Evolutionary conservation across 139 green algal genomes (phyloP).

Genomic region (Coelastrella sp.): DNA sequence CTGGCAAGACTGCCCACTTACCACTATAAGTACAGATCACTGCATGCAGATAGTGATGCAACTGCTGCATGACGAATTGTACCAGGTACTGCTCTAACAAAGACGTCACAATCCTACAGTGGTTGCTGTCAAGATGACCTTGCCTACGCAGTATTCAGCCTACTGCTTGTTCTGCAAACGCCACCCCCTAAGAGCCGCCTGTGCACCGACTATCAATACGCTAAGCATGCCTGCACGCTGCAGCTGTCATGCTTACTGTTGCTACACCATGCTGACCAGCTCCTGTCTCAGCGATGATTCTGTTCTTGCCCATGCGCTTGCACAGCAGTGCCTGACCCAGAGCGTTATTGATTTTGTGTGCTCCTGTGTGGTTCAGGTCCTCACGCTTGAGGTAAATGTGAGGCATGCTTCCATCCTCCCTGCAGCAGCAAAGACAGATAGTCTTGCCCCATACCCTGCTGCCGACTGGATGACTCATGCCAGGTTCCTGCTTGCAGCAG

Average conservation of each 20-base stretch:
- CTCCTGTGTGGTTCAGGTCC: slow-evolving; percentile 99
- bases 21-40: too few relatives aligned
- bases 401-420: slow-evolving; percentile 64
- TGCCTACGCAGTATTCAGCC: too few relatives aligned
- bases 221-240: neutral
- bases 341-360: slow-evolving; percentile 99
- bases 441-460: neutral
- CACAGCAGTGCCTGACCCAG: slow-evolving; percentile 96
- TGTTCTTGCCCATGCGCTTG: slow-evolving; percentile 95
- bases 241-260: slow-evolving; percentile 75
- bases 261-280: slow-evolving; percentile 99
- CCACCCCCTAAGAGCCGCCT: too few relatives aligned
- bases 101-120: too few relatives aligned
- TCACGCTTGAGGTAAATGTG: slow-evolving; percentile 99
- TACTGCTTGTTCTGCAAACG: too few relatives aligned
- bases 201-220: too few relatives aligned
- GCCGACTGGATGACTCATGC: neutral
- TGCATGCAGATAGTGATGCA: too few relatives aligned
- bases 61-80: too few relatives aligned
- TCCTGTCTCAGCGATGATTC: slow-evolving; percentile 99
- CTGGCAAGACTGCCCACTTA: too few relatives aligned
- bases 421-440: slow-evolving; percentile 38
- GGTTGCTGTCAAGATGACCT: too few relatives aligned
- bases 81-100: too few relatives aligned
- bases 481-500: neutral